Conservation (phyloP, 192 early-diverging fungal genomes). For the Dispira simplex region DNA sequence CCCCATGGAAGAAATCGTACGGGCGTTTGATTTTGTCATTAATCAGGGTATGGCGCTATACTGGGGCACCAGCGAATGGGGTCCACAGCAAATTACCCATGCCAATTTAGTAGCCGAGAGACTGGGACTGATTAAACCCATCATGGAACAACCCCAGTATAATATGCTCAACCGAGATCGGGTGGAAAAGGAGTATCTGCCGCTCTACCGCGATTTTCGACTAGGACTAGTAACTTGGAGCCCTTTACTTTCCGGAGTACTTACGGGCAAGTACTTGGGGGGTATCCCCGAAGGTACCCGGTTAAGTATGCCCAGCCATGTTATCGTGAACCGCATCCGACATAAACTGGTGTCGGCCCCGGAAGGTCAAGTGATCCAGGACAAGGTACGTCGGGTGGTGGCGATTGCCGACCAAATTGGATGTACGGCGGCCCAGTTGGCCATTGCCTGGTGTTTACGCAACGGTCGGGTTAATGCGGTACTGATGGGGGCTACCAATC, state of each 20-base stretch:
- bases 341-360: slow-evolving; percentile 14
- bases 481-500: slow-evolving; percentile 49
- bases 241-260: slow-evolving; percentile 45
- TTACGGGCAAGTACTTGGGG: slow-evolving; percentile 59
- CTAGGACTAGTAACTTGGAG: slow-evolving; percentile 69
- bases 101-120: slow-evolving; percentile 51
- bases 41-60: slow-evolving; percentile 67
- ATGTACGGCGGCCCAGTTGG: slow-evolving; percentile 46
- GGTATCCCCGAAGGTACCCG: slow-evolving; percentile 52
- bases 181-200: slow-evolving; percentile 54
- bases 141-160: slow-evolving; percentile 66
- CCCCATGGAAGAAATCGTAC: slow-evolving; percentile 78
- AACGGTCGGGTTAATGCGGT: slow-evolving; percentile 42
- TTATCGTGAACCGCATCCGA: slow-evolving; percentile 15
- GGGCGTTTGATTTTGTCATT: slow-evolving; percentile 70
- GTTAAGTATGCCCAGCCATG: slow-evolving; percentile 17
- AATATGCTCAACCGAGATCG: slow-evolving; percentile 74
- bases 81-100: slow-evolving; percentile 55
- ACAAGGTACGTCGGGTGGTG: slow-evolving; percentile 14
- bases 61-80: slow-evolving; percentile 80
- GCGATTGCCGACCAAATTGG: slow-evolving; percentile 40
- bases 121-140: slow-evolving; percentile 48
- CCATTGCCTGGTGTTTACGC: slow-evolving; percentile 58
- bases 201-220: slow-evolving; percentile 47
- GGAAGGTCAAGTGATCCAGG: neutral